These are phyloP conservation scores for Vigna nakashimae DNA, from an alignment of 306 rosid genomes.

Conservation along the genomic window DNA sequence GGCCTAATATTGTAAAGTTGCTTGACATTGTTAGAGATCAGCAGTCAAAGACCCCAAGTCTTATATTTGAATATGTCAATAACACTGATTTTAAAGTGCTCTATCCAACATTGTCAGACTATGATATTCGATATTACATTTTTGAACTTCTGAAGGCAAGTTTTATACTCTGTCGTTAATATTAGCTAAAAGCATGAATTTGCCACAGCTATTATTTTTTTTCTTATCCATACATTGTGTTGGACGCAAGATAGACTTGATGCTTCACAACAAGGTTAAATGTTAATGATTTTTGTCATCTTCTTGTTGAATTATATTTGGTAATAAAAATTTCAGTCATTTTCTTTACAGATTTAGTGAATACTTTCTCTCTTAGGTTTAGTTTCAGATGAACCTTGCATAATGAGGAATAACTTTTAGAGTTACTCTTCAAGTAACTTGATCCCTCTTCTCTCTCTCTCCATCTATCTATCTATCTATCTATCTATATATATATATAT, in stretches of 20 bases:
- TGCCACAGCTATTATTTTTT: neutral
- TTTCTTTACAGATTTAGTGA: slow-evolving; percentile 23
- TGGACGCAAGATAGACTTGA: neutral
- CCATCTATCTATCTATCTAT: no score
- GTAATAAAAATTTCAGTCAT: slow-evolving; percentile 5
- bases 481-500: neutral
- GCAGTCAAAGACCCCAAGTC: slow-evolving; percentile 95
- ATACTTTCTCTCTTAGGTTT: slow-evolving; percentile 14
- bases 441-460: no score
- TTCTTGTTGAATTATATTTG: slow-evolving; percentile 27
- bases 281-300: slow-evolving; percentile 9
- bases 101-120: slow-evolving; percentile 84
- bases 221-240: neutral
- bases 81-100: slow-evolving; percentile 94
- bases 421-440: no score
- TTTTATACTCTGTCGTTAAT: slow-evolving; percentile 28
- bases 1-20: slow-evolving; percentile 90
- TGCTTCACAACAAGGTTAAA: slow-evolving; percentile 29
- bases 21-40: slow-evolving; percentile 95
- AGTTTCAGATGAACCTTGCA: slow-evolving; percentile 23
- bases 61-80: slow-evolving; percentile 86
- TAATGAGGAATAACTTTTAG: neutral
- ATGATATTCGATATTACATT: slow-evolving; percentile 81
- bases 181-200: neutral
- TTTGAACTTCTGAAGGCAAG: slow-evolving; percentile 87